Conservation (phyloP, 495 filamentous ascomycete species). For the Penicillium odoratum region DNA sequence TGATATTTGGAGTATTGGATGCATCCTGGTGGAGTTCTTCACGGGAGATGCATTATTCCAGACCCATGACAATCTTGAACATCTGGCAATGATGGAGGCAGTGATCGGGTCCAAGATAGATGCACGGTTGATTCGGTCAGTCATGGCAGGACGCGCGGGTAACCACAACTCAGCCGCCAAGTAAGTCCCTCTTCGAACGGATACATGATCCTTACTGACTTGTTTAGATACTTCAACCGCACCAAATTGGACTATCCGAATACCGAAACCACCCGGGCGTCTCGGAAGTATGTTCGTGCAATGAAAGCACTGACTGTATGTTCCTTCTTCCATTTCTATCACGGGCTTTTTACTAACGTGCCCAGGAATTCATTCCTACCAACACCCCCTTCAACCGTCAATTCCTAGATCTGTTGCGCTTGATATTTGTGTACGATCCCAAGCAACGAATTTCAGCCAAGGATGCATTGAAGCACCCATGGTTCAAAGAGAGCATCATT, state of each 20-base stretch:
- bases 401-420: constrained; percentile 84
- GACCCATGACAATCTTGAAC: constrained; percentile 96
- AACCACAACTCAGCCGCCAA: constrained; percentile 75
- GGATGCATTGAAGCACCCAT: constrained; percentile 84
- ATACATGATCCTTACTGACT: constrained; percentile 3
- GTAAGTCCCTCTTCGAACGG: constrained; percentile 52
- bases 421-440: constrained; percentile 96
- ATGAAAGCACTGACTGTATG: constrained; percentile 89
- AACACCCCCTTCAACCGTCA: constrained; percentile 74
- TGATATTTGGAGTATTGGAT: constrained; percentile 99
- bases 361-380: constrained; percentile 84
- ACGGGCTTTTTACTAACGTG: constrained; percentile 18
- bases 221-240: constrained; percentile 77
- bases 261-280: constrained; percentile 81
- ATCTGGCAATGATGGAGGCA: constrained; percentile 99
- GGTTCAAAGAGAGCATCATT: constrained; percentile 83
- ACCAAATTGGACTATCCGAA: constrained; percentile 86
- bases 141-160: constrained; percentile 63
- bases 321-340: neutral
- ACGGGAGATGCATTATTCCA: constrained; percentile 97
- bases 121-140: constrained; percentile 68
- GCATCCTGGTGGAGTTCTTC: constrained; percentile 98
- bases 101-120: constrained; percentile 79
- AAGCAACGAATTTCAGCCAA: constrained; percentile 87
- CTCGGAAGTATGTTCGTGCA: constrained; percentile 86